These are phyloP conservation scores for Cryphonectria carpinicola DNA, from an alignment of 2,329 filamentous ascomycete genomes.

Conservation along the genomic window DNA sequence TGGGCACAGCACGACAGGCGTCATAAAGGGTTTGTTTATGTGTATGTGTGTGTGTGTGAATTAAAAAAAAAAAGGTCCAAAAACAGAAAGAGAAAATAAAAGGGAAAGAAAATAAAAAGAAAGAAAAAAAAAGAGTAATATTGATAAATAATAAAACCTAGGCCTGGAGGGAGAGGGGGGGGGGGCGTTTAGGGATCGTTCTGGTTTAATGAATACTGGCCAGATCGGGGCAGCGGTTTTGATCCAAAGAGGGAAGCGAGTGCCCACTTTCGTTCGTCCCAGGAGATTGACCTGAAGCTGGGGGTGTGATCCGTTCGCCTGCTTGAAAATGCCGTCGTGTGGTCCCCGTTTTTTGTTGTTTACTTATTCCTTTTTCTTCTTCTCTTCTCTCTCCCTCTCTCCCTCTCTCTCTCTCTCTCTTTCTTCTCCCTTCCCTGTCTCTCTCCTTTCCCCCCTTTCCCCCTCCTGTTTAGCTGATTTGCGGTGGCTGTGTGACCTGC, in stretches of 20 bases:
- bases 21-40: slow-evolving; percentile 26
- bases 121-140: background rate
- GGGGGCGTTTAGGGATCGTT: slow-evolving; percentile 3
- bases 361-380: background rate
- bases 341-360: background rate
- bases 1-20: slow-evolving; percentile 16
- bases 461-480: background rate
- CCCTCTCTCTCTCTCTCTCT: no score
- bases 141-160: background rate
- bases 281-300: slow-evolving; percentile 8
- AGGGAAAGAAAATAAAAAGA: no score
- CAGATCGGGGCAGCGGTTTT: slow-evolving; percentile 12
- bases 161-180: no score
- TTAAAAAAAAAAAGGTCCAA: background rate
- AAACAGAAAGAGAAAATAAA: background rate
- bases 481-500: background rate
- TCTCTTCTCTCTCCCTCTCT: no score
- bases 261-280: slow-evolving; percentile 10
- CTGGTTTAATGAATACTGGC: slow-evolving; percentile 3
- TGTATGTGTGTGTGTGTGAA: background rate
- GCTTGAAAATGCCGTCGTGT: background rate
- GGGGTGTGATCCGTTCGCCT: background rate
- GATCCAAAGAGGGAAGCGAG: slow-evolving; percentile 10
- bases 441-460: background rate
- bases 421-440: no score